These are phyloP conservation scores for Phycomyces blakesleeanus DNA, from an alignment of 192 early-diverging fungal species.

Conservation along the genomic window DNA sequence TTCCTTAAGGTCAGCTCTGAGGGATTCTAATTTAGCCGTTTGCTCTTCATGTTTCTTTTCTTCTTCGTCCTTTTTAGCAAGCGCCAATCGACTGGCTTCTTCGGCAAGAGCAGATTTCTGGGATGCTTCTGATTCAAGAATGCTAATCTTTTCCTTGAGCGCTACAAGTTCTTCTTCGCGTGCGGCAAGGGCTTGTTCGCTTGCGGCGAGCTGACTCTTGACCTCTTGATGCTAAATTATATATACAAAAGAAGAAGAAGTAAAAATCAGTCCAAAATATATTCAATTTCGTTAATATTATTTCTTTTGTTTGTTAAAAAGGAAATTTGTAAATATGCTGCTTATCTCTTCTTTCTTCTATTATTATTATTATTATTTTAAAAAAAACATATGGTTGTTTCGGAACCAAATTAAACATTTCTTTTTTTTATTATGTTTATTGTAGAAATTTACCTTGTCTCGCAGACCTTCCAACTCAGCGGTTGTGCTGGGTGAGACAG, in stretches of 20 bases:
- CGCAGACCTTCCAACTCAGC: background rate
- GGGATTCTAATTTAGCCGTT: background rate
- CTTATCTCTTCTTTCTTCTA: too few relatives aligned
- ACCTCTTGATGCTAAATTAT: background rate
- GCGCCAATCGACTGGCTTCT: background rate
- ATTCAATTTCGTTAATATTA: background rate
- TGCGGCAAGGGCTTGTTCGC: background rate
- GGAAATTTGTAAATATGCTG: too few relatives aligned
- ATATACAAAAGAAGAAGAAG: background rate
- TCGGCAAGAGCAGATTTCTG: background rate
- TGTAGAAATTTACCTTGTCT: background rate
- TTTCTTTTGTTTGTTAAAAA: background rate
- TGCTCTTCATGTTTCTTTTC: background rate
- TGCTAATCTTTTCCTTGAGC: background rate
- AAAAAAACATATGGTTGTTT: background rate
- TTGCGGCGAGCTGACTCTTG: background rate
- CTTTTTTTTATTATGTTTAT: background rate
- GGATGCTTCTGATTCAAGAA: background rate
- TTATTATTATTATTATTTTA: too few relatives aligned
- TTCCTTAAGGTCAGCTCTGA: constrained; percentile 1
- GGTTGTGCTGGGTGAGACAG: background rate
- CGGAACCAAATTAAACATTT: background rate
- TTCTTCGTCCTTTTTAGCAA: background rate
- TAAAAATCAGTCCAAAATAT: background rate
- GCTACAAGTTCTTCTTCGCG: background rate